Evolutionary conservation across 345 rosid genomes (phyloP).

Genomic region (Hirschfeldia incana): DNA sequence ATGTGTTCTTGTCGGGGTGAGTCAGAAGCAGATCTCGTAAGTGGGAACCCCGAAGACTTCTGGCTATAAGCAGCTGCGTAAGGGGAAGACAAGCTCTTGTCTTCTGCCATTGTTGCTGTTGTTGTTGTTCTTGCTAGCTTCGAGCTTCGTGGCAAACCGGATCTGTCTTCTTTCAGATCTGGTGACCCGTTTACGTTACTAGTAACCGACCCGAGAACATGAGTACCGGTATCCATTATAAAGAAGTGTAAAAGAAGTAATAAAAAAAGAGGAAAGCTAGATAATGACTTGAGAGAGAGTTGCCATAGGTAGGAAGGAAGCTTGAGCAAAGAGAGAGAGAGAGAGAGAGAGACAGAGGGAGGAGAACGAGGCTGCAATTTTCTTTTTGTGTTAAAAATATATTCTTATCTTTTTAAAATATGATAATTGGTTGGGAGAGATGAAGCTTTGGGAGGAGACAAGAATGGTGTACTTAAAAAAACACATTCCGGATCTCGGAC

Average conservation of each 20-base stretch:
- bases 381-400: neutral
- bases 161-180: constrained; percentile 45
- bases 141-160: constrained; percentile 39
- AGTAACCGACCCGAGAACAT: constrained; percentile 49
- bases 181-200: constrained; percentile 40
- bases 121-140: constrained; percentile 39
- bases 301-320: constrained; percentile 42
- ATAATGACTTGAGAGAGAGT: constrained; percentile 39
- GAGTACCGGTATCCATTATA: constrained; percentile 54
- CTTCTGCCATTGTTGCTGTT: neutral
- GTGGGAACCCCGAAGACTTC: constrained; percentile 44
- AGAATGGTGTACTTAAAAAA: constrained; percentile 33
- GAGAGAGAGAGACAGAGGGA: constrained; percentile 33
- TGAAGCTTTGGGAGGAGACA: constrained; percentile 46
- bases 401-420: neutral
- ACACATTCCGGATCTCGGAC: constrained; percentile 46
- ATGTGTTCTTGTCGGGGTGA: constrained; percentile 49
- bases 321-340: constrained; percentile 2
- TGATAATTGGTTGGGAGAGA: constrained; percentile 26
- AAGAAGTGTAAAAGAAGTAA: constrained; percentile 13
- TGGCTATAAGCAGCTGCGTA: constrained; percentile 12
- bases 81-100: constrained; percentile 22
- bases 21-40: constrained; percentile 54
- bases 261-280: constrained; percentile 16
- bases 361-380: constrained; percentile 28